Percentiles rank a stretch among this genome's conserved stretches.
These are phyloP conservation scores for Colletotrichum sidae DNA, from an alignment of 2,329 filamentous ascomycete species.

Conservation along the genomic window DNA sequence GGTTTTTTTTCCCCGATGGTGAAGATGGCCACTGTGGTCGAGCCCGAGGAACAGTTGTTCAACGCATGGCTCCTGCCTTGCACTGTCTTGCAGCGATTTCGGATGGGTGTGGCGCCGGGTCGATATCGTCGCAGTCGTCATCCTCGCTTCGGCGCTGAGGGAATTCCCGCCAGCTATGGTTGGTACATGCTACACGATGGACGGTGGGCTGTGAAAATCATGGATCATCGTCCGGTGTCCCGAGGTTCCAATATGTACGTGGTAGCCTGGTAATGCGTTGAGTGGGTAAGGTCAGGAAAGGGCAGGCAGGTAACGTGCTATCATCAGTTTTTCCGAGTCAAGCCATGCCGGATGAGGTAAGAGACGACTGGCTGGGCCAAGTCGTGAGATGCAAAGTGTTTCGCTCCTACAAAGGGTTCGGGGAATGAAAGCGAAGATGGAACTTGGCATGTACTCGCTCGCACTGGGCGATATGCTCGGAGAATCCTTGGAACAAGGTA, in stretches of 20 bases:
- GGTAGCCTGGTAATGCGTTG: too few relatives aligned
- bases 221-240: slow-evolving; percentile 34
- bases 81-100: too few relatives aligned
- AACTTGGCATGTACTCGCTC: too few relatives aligned
- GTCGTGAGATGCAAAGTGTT: slow-evolving; percentile 32
- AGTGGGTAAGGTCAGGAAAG: too few relatives aligned
- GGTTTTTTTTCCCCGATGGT: too few relatives aligned
- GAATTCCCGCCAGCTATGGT: background rate
- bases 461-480: too few relatives aligned
- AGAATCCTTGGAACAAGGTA: background rate
- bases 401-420: slow-evolving; percentile 10
- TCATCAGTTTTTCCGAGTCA: slow-evolving; percentile 34
- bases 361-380: slow-evolving; percentile 18
- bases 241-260: slow-evolving; percentile 1
- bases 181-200: background rate
- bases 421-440: too few relatives aligned
- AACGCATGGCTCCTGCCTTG: too few relatives aligned
- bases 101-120: background rate
- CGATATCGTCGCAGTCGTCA: slow-evolving; percentile 5
- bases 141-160: slow-evolving; percentile 11
- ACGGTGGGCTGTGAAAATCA: slow-evolving; percentile 27
- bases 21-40: too few relatives aligned
- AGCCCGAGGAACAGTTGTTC: too few relatives aligned
- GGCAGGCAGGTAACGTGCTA: slow-evolving; percentile 22
- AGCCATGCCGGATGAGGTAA: slow-evolving; percentile 31